Evolutionary conservation across 257 asterid species (phyloP).

Genomic region (Primulina huaijiensis): DNA sequence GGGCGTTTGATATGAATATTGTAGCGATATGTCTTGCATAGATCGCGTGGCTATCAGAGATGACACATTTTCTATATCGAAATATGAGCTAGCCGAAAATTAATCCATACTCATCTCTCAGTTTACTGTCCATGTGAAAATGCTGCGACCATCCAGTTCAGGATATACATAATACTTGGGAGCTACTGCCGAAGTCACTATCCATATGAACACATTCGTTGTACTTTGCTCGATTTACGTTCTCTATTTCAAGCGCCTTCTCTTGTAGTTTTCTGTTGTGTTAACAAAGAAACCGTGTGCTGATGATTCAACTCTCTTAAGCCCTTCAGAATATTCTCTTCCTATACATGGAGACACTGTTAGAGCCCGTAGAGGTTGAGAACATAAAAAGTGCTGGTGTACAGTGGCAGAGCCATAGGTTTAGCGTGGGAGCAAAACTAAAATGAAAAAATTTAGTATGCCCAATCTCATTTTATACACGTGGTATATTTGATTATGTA

Average conservation of each 20-base stretch:
- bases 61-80: too few species aligned
- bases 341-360: conserved; percentile 35
- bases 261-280: conserved; percentile 43
- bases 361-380: conserved; percentile 1
- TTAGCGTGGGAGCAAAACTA: too few species aligned
- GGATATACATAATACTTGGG: neutral
- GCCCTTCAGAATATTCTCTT: conserved; percentile 53
- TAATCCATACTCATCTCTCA: neutral
- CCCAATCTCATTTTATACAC: too few species aligned
- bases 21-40: neutral
- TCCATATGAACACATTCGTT: conserved; percentile 33
- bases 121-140: neutral
- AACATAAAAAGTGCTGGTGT: conserved; percentile 5
- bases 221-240: conserved; percentile 60
- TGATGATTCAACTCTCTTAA: conserved; percentile 48
- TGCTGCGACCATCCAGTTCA: too few species aligned
- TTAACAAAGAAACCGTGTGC: conserved; percentile 50
- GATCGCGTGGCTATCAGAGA: neutral
- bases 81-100: neutral
- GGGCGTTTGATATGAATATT: too few species aligned
- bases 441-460: too few species aligned
- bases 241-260: conserved; percentile 59
- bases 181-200: neutral
- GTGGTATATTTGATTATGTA: too few species aligned
- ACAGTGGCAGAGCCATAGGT: neutral